Percentiles rank a stretch among this genome's conserved stretches.
These are phyloP conservation scores for Nigrospora sphaerica DNA, from an alignment of 2,329 filamentous ascomycete species.

Conservation along the genomic window DNA sequence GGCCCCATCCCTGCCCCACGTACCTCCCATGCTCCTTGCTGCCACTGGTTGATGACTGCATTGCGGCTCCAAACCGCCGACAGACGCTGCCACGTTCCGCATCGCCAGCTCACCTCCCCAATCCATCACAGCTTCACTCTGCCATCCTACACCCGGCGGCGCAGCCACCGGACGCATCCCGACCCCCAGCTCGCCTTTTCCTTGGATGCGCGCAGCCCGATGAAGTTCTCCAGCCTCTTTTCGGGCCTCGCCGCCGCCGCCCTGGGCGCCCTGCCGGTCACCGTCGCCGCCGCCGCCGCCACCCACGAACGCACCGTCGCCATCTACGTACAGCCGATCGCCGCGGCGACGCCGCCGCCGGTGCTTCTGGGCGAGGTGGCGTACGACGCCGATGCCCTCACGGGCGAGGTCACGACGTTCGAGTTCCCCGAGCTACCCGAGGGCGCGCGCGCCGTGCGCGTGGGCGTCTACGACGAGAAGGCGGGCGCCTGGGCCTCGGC, in stretches of 20 bases:
- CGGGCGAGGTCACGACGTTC: conserved; percentile 45
- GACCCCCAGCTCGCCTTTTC: background rate
- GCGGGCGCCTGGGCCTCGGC: conserved; percentile 43
- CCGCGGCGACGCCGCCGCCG: conserved; percentile 23
- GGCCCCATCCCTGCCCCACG: no score
- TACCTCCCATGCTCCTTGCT: no score
- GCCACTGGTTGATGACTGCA: no score
- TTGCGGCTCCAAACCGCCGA: no score
- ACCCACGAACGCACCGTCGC: conserved; percentile 35
- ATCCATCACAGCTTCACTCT: background rate
- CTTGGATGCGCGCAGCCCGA: conserved; percentile 16
- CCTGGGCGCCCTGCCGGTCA: conserved; percentile 17
- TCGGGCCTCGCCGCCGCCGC: conserved; percentile 28
- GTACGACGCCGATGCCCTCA: conserved; percentile 41
- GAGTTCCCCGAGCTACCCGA: conserved; percentile 47
- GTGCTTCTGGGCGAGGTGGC: conserved; percentile 47
- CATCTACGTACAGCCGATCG: conserved; percentile 48
- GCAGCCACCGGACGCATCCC: no score
- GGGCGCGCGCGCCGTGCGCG: conserved; percentile 40
- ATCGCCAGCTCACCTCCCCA: background rate
- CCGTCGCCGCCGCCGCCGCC: conserved; percentile 29
- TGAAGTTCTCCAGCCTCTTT: conserved; percentile 34
- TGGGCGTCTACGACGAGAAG: conserved; percentile 48
- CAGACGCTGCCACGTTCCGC: background rate
- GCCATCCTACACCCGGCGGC: background rate